phyloP scores from a whole-genome alignment of 306 rosid species.

The Glycine soja region DNA sequence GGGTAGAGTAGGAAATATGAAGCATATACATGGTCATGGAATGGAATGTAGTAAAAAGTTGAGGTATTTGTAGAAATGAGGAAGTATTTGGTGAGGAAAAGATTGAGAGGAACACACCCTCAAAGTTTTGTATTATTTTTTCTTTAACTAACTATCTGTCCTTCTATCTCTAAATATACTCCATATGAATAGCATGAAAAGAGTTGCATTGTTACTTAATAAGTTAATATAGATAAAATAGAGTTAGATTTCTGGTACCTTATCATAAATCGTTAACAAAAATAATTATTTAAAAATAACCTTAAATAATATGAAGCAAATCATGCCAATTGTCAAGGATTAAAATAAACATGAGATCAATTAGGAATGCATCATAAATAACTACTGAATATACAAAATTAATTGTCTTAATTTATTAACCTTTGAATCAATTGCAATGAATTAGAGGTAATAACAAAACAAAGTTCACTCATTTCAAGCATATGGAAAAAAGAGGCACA shows the following conservation, averaged over 20 bases:
- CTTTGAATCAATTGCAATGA: conserved; percentile 12
- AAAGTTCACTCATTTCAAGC: background rate
- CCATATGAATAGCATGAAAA: background rate
- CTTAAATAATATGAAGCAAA: background rate
- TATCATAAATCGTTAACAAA: background rate
- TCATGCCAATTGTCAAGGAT: background rate
- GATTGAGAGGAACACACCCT: no score
- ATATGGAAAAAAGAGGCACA: background rate
- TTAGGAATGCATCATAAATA: conserved; percentile 26
- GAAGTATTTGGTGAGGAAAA: no score
- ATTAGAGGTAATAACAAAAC: background rate
- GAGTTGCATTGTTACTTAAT: background rate
- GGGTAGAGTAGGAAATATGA: no score
- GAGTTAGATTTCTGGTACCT: background rate
- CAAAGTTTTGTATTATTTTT: background rate
- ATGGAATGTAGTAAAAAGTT: no score
- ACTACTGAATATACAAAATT: conserved; percentile 5
- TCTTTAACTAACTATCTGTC: background rate
- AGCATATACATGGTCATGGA: no score
- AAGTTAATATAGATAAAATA: background rate
- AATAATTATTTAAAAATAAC: background rate
- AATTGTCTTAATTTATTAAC: background rate
- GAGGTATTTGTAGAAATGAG: no score
- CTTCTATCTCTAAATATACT: no score
- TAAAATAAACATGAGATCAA: conserved; percentile 15